A percentile compares a stretch with the other conserved stretches of the same genome.
These are phyloP conservation scores for Thuja plicata DNA, from an alignment of 83 land plant species.

Conservation along the genomic window DNA sequence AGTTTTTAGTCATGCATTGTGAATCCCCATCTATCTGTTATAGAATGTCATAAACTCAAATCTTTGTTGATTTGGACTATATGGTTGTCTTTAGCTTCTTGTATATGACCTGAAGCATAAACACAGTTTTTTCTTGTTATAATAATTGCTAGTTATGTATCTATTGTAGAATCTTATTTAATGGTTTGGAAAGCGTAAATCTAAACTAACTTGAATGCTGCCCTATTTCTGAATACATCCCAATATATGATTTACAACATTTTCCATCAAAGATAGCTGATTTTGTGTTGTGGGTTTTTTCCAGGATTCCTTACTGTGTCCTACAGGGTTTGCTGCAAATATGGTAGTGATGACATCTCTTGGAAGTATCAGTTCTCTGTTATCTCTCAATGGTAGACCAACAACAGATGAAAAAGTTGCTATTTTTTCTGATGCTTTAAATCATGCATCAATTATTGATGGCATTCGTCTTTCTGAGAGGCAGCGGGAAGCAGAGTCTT, in stretches of 20 bases:
- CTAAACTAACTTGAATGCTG: neutral
- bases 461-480: constrained; percentile 87
- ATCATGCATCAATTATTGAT: constrained; percentile 98
- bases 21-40: neutral
- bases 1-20: neutral
- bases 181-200: neutral
- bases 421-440: constrained; percentile 91
- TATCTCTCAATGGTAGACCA: constrained; percentile 31
- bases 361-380: constrained; percentile 55
- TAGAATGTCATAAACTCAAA: neutral
- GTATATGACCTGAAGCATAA: neutral
- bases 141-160: neutral
- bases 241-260: neutral
- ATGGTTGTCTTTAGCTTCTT: neutral
- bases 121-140: neutral
- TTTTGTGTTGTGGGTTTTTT: neutral
- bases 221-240: neutral
- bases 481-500: constrained; percentile 54
- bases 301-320: constrained; percentile 96
- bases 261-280: neutral
- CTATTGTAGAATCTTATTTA: neutral
- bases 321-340: constrained; percentile 97
- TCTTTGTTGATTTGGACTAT: neutral
- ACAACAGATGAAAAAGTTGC: constrained; percentile 51
- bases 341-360: constrained; percentile 86